Percentiles rank a stretch among this genome's conserved stretches.
Evolutionary conservation across 2,329 filamentous ascomycete genomes (phyloP).

Genomic region (Aspergillus fumigatus): DNA sequence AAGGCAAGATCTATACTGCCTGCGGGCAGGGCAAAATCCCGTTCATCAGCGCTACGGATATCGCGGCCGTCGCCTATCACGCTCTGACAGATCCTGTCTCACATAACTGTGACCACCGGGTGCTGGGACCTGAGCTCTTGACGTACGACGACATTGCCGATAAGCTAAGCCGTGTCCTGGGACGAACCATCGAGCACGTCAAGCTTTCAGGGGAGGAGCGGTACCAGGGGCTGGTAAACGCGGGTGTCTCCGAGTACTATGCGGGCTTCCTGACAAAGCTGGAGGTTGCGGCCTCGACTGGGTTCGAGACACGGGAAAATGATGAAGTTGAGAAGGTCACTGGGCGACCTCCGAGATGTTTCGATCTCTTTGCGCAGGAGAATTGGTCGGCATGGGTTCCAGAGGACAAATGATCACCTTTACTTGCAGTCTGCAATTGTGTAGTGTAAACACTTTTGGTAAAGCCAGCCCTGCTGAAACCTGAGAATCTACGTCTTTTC

Average conservation of each 20-base stretch:
- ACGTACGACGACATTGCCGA: slow-evolving; percentile 28
- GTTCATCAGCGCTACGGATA: slow-evolving; percentile 45
- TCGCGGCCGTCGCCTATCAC: slow-evolving; percentile 43
- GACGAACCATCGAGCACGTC: slow-evolving; percentile 1
- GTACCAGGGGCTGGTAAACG: no score
- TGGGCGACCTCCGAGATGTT: background rate
- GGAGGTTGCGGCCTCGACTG: no score
- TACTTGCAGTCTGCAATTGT: background rate
- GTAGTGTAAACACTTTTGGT: background rate
- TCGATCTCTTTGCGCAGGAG: slow-evolving; percentile 3
- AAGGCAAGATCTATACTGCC: slow-evolving; percentile 43
- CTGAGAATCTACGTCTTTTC: no score
- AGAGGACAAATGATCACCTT: background rate
- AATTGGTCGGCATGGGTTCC: background rate
- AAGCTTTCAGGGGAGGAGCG: background rate
- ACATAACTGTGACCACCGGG: slow-evolving; percentile 39
- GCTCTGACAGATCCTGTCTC: slow-evolving; percentile 37
- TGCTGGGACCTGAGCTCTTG: slow-evolving; percentile 31
- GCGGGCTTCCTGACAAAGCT: no score
- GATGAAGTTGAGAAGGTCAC: slow-evolving; percentile 1
- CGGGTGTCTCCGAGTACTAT: no score
- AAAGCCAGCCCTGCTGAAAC: no score
- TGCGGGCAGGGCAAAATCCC: slow-evolving; percentile 44
- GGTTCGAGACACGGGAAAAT: slow-evolving; percentile 1
- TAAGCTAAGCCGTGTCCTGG: background rate